A percentile compares a stretch with the other conserved stretches of the same genome.
Conservation (phyloP, 73 alveolate genomes). For the Paramecium primaurelia region DNA sequence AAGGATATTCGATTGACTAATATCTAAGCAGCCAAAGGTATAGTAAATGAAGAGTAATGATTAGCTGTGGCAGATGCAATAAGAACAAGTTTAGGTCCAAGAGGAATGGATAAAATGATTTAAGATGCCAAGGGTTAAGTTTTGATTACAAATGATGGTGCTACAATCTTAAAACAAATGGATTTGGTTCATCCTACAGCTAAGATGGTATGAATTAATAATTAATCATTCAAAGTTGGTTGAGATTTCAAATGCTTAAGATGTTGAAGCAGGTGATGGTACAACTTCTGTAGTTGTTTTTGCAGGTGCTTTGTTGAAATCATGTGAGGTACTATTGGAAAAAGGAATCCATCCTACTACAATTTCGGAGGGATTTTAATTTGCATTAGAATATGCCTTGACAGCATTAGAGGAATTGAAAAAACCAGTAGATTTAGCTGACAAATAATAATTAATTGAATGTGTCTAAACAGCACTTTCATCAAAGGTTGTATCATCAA, state of each 20-base stretch:
- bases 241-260: slow-evolving; percentile 99
- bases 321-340: slow-evolving; percentile 90
- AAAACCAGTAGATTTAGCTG: slow-evolving; percentile 85
- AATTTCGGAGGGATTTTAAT: slow-evolving; percentile 92
- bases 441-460: slow-evolving; percentile 91
- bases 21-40: slow-evolving; percentile 64
- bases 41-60: background rate
- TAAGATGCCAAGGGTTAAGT: slow-evolving; percentile 87
- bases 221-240: slow-evolving; percentile 71
- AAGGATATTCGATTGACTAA: slow-evolving; percentile 59
- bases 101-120: slow-evolving; percentile 99
- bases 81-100: slow-evolving; percentile 99
- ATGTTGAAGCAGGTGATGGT: slow-evolving; percentile 99
- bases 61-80: slow-evolving; percentile 96
- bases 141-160: slow-evolving; percentile 99
- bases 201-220: slow-evolving; percentile 79
- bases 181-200: slow-evolving; percentile 99
- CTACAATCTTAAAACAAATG: slow-evolving; percentile 97
- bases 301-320: slow-evolving; percentile 98
- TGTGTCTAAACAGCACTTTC: slow-evolving; percentile 96
- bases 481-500: slow-evolving; percentile 96
- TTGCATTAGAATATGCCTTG: slow-evolving; percentile 87
- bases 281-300: slow-evolving; percentile 99
- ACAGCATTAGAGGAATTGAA: slow-evolving; percentile 85
- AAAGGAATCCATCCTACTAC: slow-evolving; percentile 98